phyloP scores from a whole-genome alignment of 441 rosid species.

The Pelargonium myrrhifolium region DNA sequence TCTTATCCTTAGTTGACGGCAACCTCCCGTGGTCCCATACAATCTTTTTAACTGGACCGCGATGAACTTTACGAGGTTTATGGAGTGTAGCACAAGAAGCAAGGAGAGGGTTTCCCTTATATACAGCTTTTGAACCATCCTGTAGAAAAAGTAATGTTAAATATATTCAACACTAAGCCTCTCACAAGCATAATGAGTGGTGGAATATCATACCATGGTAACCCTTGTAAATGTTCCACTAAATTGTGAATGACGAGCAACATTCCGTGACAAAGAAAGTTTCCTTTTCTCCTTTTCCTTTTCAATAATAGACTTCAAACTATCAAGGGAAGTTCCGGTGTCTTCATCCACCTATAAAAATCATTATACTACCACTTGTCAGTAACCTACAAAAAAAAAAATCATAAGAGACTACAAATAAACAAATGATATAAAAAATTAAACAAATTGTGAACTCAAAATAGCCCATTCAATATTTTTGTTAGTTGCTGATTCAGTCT shows the following conservation, averaged over 20 bases:
- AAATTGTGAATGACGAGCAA: conserved; percentile 68
- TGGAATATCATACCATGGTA: conserved; percentile 53
- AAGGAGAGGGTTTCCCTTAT: conserved; percentile 55
- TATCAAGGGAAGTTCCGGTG: conserved; percentile 42
- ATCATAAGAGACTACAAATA: neutral
- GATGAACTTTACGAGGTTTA: conserved; percentile 43
- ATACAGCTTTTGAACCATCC: conserved; percentile 84
- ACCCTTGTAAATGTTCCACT: conserved; percentile 81
- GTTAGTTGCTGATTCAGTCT: conserved; percentile 1
- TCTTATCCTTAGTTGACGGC: conserved; percentile 41
- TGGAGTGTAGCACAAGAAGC: conserved; percentile 33
- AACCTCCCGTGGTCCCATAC: conserved; percentile 57
- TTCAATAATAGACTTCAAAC: conserved; percentile 69
- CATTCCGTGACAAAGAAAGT: conserved; percentile 42
- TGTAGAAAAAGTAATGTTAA: conserved; percentile 23
- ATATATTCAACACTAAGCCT: conserved; percentile 8
- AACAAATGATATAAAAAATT: neutral
- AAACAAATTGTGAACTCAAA: neutral
- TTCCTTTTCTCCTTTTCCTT: conserved; percentile 63
- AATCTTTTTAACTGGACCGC: conserved; percentile 49
- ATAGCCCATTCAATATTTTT: neutral
- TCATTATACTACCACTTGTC: neutral
- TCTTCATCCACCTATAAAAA: conserved; percentile 40
- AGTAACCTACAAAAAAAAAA: conserved; percentile 9
- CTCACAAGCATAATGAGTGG: conserved; percentile 11